Percentiles rank a stretch among this genome's conserved stretches.
phyloP scores from a whole-genome alignment of 1,139 yeast genomes.

The Candida glucosophila region DNA sequence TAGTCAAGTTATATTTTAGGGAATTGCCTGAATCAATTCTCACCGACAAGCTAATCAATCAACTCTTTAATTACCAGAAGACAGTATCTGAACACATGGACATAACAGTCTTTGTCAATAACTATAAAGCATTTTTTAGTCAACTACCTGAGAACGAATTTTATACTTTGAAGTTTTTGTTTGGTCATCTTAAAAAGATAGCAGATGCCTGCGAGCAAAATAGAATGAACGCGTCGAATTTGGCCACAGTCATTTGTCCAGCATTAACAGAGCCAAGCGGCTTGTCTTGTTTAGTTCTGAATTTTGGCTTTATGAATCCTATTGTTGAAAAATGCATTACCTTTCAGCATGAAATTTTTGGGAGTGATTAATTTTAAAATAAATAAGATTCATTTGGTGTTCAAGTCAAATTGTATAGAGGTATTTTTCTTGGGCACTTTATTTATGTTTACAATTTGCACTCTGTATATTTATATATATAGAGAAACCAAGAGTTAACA shows the following conservation, averaged over 20 bases:
- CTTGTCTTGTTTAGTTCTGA: slow-evolving; percentile 39
- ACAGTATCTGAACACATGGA: slow-evolving; percentile 7
- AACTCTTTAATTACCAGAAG: slow-evolving; percentile 37
- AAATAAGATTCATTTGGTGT: too few species aligned
- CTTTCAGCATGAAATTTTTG: slow-evolving; percentile 34
- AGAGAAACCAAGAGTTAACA: too few species aligned
- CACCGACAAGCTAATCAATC: slow-evolving; percentile 43
- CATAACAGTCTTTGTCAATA: slow-evolving; percentile 13
- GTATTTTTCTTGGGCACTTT: too few species aligned
- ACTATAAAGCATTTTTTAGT: slow-evolving; percentile 37
- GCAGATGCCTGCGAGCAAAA: slow-evolving; percentile 52
- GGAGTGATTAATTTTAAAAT: too few species aligned
- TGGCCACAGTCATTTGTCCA: slow-evolving; percentile 70
- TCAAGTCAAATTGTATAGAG: too few species aligned
- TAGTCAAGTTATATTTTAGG: slow-evolving; percentile 76
- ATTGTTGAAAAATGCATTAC: slow-evolving; percentile 42
- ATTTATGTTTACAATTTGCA: too few species aligned
- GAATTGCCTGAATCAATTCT: slow-evolving; percentile 86
- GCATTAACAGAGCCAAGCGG: slow-evolving; percentile 52
- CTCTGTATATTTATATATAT: too few species aligned
- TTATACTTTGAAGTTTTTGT: slow-evolving; percentile 55
- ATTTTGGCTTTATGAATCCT: slow-evolving; percentile 49
- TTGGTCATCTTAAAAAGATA: slow-evolving; percentile 60
- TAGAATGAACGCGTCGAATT: slow-evolving; percentile 71
- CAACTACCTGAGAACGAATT: slow-evolving; percentile 59